Conservation (phyloP, 441 rosid genomes). For the Populus hybrid region DNA sequence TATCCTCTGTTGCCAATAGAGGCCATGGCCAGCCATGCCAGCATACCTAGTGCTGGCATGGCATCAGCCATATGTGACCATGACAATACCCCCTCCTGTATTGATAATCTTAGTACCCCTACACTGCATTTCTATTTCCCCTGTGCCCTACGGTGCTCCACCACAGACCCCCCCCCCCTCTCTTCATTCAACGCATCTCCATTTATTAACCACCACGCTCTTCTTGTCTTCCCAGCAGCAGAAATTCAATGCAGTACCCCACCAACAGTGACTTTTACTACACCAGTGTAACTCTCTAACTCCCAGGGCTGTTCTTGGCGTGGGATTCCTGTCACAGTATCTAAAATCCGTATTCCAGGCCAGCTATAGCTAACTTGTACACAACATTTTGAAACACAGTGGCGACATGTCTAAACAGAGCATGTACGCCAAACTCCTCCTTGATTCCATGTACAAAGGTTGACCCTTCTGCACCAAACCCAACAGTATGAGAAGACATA, state of each 20-base stretch:
- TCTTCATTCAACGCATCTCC: background rate
- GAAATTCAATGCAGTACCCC: background rate
- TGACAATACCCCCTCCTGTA: background rate
- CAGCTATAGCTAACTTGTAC: background rate
- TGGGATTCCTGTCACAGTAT: background rate
- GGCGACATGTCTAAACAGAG: background rate
- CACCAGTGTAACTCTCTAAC: background rate
- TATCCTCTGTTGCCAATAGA: background rate
- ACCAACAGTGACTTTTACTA: background rate
- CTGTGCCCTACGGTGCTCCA: background rate
- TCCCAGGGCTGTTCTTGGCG: background rate
- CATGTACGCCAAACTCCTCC: background rate
- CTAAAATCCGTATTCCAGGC: background rate
- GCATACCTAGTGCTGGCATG: slow-evolving; percentile 12
- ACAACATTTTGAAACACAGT: background rate
- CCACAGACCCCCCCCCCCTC: background rate
- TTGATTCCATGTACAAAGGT: background rate
- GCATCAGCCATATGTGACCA: slow-evolving; percentile 6
- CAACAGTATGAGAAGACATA: background rate
- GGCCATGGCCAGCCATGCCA: slow-evolving; percentile 4
- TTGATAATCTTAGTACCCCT: background rate
- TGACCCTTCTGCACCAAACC: background rate
- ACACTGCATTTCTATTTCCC: background rate
- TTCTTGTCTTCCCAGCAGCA: background rate
- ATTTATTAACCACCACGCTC: background rate